phyloP scores from a whole-genome alignment of 176 grass and related monocot species.

The Oryza australiensis region DNA sequence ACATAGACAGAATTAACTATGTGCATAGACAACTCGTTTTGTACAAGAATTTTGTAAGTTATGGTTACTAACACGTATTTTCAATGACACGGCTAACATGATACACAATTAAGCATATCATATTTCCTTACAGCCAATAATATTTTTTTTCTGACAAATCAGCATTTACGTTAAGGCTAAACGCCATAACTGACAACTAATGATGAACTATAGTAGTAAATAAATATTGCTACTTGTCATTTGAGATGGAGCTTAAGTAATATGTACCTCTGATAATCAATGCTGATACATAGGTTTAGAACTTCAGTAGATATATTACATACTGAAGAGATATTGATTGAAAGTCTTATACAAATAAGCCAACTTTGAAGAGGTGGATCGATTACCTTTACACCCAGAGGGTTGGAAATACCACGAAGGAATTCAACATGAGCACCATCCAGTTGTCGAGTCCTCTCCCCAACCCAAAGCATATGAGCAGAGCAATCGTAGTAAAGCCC shows the following conservation, averaged over 20 bases:
- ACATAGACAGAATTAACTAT: not conserved
- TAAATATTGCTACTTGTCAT: not conserved
- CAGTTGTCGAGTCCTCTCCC: constrained; percentile 62
- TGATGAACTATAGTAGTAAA: not conserved
- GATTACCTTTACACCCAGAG: constrained; percentile 59
- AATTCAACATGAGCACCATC: constrained; percentile 70
- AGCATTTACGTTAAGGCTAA: not conserved
- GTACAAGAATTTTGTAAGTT: too few relatives aligned
- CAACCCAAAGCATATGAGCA: constrained; percentile 63
- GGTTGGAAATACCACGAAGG: constrained; percentile 60
- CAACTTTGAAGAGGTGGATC: not conserved
- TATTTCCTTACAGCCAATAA: not conserved
- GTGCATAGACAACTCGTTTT: not conserved
- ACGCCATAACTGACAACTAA: not conserved
- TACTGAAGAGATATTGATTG: not conserved
- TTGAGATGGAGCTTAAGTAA: not conserved
- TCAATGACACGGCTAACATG: not conserved
- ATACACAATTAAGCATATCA: not conserved
- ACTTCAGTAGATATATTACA: not conserved
- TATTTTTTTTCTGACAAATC: not conserved
- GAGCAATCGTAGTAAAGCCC: constrained; percentile 52
- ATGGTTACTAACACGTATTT: not conserved
- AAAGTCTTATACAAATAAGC: not conserved
- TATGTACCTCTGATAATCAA: not conserved
- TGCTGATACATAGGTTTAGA: not conserved